Evolutionary conservation across 257 asterid genomes (phyloP), one percentile per base, ranked within the genome.

Genomic region (Avicennia marina): DNA sequence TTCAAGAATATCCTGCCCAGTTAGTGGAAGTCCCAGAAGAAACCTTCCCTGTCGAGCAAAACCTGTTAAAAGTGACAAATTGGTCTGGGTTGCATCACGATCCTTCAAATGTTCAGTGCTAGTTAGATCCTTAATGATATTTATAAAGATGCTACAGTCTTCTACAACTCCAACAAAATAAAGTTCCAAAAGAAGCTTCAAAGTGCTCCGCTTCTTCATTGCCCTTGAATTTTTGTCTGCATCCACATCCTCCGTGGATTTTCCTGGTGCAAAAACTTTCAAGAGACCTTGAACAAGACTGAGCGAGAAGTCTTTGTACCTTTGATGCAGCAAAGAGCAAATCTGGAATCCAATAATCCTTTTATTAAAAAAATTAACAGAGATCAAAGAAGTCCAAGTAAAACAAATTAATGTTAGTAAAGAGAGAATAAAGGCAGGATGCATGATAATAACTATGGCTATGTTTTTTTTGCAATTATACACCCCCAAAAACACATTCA

Each of bases 261-360:
- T 93, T 63, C 94, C 97, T 29, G 87, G 94, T 26, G 74, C 45
- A 62, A 93, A 93, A 59, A 84, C 73, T 76, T 86, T 93, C 68
- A 80, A 38, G 59, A 93, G 99, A 55, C 97, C 97, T 84, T 93
- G 96, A 69, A 89, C 94, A 56, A 93, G 87, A 78, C 86, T 81
- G 29, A 91, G 89, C 19, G 97, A 83, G 75, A 93, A 93, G 51
- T 93, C 99, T 52, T 72, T 84, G 80, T 93, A 93, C 71, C 99
- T 83, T 64, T 86, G 99, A 81, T 93, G 99, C 67, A 93, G 95
- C 83, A 93, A 75, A 69, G 97, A 93, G 77, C 99, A 89, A 73
- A 93, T 81, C 99, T 93, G 82, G 63, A 57, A 67, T 36, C 66
- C 70, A 64, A 68, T 44, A 46, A 67, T 33, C 43, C 40, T 41